Base-by-base conservation (phyloP, 2,329 filamentous ascomycete genomes). In the Microdochium trichocladiopsis region DNA sequence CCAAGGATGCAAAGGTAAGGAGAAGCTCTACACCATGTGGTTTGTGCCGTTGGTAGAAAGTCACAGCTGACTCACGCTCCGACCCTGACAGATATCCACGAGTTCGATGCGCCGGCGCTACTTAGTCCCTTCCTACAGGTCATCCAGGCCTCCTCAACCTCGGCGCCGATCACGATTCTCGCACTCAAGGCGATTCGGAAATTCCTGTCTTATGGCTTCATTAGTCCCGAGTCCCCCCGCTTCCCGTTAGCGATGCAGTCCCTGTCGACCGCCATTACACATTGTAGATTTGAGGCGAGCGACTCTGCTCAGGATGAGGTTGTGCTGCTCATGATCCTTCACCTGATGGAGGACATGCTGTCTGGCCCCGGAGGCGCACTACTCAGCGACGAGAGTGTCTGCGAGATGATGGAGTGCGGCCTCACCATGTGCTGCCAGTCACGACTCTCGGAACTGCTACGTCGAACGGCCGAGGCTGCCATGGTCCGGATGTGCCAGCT, bases 401-500 rank as follows among this genome's bases (percentile, higher is more conserved):
- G 95, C 66, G 91, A 96, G 67, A 97, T 99, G 91, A 97, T 99
- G 93, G 94, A 96, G 67, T 93, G 91, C 2, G 94, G 93, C 1
- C 72, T 99, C 58, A 96, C 91, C 64, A 97, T 99, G 76, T 99
- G 94, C 74, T 99, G 93, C 57, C 92, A 97, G 64, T 83, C 89
- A 52, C 84, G 93, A 52, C 84, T 97, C 55, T 96, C 92, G 10
- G 92, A 96, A 61, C 84, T 97, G 3, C 74, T 99, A 51, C 84
- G 93, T 57, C 82, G 92, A 57, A 95, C 92, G 21, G 94, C 94
- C 2, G 94, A 99, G 70, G 94, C 95, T 64, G 87, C 91, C 51
- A 96, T 99, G 92, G 90, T 97, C 47, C 90, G 90, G 59, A 99
- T 99, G 94, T 97, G 94, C 66, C 94, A 99, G 71, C 91, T 96